Evolutionary conservation across 192 early-diverging fungal species (phyloP).

Genomic region (Backusella australiensis): DNA sequence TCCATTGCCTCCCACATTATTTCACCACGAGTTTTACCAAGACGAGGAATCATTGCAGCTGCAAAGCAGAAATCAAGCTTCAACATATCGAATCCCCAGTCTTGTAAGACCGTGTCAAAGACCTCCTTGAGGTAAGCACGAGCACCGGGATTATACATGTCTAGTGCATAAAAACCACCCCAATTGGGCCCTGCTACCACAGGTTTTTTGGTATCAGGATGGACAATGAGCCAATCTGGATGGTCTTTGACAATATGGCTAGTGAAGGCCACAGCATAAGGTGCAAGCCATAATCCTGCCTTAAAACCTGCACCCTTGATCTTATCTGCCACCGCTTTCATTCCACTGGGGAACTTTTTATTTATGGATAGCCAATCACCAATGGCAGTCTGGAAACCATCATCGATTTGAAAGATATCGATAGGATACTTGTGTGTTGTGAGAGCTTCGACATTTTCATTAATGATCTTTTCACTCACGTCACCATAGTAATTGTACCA

Average conservation of each 20-base stretch:
- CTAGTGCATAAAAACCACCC: slow-evolving; percentile 43
- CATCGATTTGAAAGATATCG: slow-evolving; percentile 53
- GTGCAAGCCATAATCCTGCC: slow-evolving; percentile 50
- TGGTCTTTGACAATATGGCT: slow-evolving; percentile 39
- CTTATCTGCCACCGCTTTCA: slow-evolving; percentile 33
- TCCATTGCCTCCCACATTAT: slow-evolving; percentile 53
- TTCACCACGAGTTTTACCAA: slow-evolving; percentile 45
- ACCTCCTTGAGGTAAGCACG: slow-evolving; percentile 38
- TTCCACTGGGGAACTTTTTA: slow-evolving; percentile 45
- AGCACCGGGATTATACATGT: slow-evolving; percentile 42
- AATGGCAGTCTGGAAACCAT: slow-evolving; percentile 46
- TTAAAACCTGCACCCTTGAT: slow-evolving; percentile 37
- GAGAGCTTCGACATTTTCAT: slow-evolving; percentile 32
- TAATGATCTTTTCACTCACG: slow-evolving; percentile 40
- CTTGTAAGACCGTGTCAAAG: slow-evolving; percentile 37
- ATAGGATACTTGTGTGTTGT: slow-evolving; percentile 39
- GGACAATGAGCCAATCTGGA: slow-evolving; percentile 41
- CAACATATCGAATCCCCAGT: slow-evolving; percentile 49
- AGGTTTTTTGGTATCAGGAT: slow-evolving; percentile 16
- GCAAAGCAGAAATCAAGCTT: slow-evolving; percentile 55
- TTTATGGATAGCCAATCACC: slow-evolving; percentile 50
- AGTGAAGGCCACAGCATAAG: slow-evolving; percentile 41
- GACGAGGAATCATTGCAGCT: slow-evolving; percentile 40
- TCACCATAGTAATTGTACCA: slow-evolving; percentile 55
- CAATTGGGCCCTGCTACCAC: slow-evolving; percentile 37